phyloP scores from a whole-genome alignment of 257 asterid genomes.

The Voacanga thouarsii region DNA sequence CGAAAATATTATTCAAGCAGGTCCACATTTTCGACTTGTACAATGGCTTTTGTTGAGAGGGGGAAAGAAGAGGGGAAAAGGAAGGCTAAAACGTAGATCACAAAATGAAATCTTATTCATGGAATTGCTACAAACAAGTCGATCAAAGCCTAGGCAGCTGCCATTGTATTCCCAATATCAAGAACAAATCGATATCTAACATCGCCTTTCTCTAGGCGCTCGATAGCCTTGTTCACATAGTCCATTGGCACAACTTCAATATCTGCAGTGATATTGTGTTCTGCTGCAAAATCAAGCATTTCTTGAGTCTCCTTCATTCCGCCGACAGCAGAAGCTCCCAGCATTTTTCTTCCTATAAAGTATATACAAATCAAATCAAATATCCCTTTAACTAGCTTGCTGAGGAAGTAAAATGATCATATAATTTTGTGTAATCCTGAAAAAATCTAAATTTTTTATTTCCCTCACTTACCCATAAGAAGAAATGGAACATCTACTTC shows the following conservation, averaged over 20 bases:
- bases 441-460: too few species aligned
- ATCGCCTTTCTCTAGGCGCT: slow-evolving; percentile 10
- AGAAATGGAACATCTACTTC: slow-evolving; percentile 24
- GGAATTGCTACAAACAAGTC: too few species aligned
- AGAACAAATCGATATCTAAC: slow-evolving; percentile 11
- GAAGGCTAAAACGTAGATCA: too few species aligned
- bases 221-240: slow-evolving; percentile 5
- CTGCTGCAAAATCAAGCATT: slow-evolving; percentile 22
- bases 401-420: too few species aligned
- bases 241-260: slow-evolving; percentile 4
- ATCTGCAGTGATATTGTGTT: slow-evolving; percentile 13
- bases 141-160: neutral
- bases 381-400: too few species aligned
- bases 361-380: neutral
- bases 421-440: neutral
- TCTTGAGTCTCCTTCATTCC: slow-evolving; percentile 20
- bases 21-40: too few species aligned
- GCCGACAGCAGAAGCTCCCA: slow-evolving; percentile 1
- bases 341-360: slow-evolving; percentile 15
- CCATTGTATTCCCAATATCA: neutral
- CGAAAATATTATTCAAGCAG: too few species aligned
- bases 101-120: too few species aligned
- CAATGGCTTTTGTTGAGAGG: too few species aligned
- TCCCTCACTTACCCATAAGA: slow-evolving; percentile 18
- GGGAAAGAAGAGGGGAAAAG: too few species aligned